Conservation (phyloP, 257 asterid species). For the Salvia rosmarinus region DNA sequence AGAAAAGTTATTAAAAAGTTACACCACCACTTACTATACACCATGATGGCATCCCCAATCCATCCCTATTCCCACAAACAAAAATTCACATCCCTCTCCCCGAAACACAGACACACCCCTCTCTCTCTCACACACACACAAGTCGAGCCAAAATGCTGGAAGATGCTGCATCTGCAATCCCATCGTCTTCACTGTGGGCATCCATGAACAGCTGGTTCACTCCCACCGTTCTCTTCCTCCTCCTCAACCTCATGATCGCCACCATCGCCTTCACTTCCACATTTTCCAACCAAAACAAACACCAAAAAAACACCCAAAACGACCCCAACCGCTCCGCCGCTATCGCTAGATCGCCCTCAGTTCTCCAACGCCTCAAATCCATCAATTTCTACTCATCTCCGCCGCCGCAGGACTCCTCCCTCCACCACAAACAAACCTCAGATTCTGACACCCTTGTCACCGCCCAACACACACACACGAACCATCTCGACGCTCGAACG, state of each 20-base stretch:
- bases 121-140: slow-evolving; percentile 2
- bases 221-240: slow-evolving; percentile 77
- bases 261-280: slow-evolving; percentile 75
- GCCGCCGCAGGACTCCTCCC: slow-evolving; percentile 33
- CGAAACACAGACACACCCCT: background rate
- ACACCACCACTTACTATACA: background rate
- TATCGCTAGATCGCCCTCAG: slow-evolving; percentile 55
- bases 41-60: background rate
- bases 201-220: slow-evolving; percentile 90
- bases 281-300: slow-evolving; percentile 32
- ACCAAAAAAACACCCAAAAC: slow-evolving; percentile 18
- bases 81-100: background rate
- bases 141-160: slow-evolving; percentile 48
- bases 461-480: no score
- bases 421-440: slow-evolving; percentile 29
- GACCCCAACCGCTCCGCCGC: background rate
- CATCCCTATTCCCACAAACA: background rate
- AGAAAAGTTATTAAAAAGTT: background rate
- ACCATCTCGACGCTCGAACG: no score
- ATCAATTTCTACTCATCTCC: slow-evolving; percentile 53
- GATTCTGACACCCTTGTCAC: slow-evolving; percentile 46
- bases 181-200: slow-evolving; percentile 80
- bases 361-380: slow-evolving; percentile 78
- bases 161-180: slow-evolving; percentile 63
- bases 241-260: slow-evolving; percentile 78